Conservation (phyloP, 2,329 filamentous ascomycete species). For the Nothophoma quercina region DNA sequence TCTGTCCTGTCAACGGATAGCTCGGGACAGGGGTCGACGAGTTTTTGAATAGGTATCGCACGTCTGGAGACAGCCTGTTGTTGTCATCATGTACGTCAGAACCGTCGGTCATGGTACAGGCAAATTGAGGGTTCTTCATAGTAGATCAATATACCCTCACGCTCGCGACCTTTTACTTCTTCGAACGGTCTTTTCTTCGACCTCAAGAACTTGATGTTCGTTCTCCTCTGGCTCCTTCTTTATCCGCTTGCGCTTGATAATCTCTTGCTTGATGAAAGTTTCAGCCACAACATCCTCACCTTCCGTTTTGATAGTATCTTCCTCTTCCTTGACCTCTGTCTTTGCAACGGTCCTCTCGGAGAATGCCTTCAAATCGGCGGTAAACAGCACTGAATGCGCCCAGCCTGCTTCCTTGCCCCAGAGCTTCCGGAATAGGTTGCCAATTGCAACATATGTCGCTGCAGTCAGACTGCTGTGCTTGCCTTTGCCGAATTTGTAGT, state of each 20-base stretch:
- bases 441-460: constrained; percentile 86
- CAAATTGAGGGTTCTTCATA: too few species aligned
- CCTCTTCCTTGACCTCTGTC: constrained; percentile 58
- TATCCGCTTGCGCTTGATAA: constrained; percentile 41
- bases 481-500: constrained; percentile 88
- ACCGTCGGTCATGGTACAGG: too few species aligned
- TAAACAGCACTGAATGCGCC: constrained; percentile 97
- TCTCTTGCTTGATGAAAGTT: constrained; percentile 43
- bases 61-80: too few species aligned
- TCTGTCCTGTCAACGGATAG: too few species aligned
- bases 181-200: constrained; percentile 43
- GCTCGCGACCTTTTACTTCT: constrained; percentile 14
- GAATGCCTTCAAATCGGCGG: constrained; percentile 87
- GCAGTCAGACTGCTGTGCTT: constrained; percentile 89
- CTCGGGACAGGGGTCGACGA: too few species aligned
- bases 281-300: constrained; percentile 23
- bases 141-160: background rate
- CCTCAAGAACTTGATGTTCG: constrained; percentile 49
- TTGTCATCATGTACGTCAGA: too few species aligned
- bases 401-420: constrained; percentile 96
- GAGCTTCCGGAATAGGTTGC: constrained; percentile 83
- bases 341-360: constrained; percentile 68
- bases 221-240: constrained; percentile 51
- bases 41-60: too few species aligned
- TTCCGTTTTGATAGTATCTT: constrained; percentile 46